phyloP scores from a whole-genome alignment of 2,329 filamentous ascomycete genomes.

The Colletotrichum sp. region DNA sequence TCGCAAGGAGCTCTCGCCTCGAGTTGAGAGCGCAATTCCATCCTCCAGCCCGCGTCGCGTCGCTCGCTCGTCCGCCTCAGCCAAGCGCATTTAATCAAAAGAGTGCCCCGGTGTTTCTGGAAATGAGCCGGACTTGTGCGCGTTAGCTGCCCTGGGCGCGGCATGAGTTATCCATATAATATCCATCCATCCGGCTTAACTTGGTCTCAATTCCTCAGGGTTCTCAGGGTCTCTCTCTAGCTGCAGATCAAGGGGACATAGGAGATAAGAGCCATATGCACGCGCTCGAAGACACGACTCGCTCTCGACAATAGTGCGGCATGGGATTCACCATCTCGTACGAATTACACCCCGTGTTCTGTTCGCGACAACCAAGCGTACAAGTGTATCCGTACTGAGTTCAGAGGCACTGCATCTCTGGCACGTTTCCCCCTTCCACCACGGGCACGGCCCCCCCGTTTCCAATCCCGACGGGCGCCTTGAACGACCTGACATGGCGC shows the following conservation, averaged over 20 bases:
- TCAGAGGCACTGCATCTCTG: background rate
- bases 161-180: background rate
- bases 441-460: conserved; percentile 6
- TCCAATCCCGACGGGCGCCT: conserved; percentile 2
- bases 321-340: background rate
- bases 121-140: conserved; percentile 3
- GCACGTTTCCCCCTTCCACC: background rate
- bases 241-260: background rate
- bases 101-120: background rate
- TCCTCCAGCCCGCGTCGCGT: background rate
- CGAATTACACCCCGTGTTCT: background rate
- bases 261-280: background rate
- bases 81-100: background rate
- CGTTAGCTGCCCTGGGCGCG: background rate
- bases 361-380: background rate
- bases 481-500: background rate
- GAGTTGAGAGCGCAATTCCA: background rate
- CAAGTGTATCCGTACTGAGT: background rate
- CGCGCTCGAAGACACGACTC: background rate
- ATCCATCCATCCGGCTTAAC: background rate
- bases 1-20: background rate
- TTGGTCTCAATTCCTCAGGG: background rate
- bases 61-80: background rate
- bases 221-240: background rate
- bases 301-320: background rate